A percentile compares a stretch with the other conserved stretches of the same genome.
Evolutionary conservation across 768 basidiomycete genomes (phyloP).

Genomic region (Trichaptum fuscoviolaceum): DNA sequence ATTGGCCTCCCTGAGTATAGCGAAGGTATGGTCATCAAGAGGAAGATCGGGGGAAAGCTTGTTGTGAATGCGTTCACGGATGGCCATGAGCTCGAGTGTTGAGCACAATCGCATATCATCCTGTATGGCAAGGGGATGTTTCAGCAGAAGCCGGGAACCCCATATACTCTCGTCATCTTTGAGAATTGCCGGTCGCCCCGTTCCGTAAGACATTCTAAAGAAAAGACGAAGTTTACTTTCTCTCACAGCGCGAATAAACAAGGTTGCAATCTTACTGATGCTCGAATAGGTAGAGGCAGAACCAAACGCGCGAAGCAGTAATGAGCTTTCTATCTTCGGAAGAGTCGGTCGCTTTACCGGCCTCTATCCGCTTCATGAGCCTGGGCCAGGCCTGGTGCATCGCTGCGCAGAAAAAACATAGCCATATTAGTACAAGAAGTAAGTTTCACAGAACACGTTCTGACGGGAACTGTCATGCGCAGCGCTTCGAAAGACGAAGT

Average conservation of each 20-base stretch:
- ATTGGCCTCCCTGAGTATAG: constrained; percentile 67
- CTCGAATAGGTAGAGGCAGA: constrained; percentile 89
- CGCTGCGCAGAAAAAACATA: constrained; percentile 35
- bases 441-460: constrained; percentile 4
- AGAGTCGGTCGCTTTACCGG: constrained; percentile 48
- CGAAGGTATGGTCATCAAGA: constrained; percentile 69
- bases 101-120: constrained; percentile 95
- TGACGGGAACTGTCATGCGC: background rate
- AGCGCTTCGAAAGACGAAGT: background rate
- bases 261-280: constrained; percentile 64
- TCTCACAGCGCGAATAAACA: background rate
- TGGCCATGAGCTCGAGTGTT: constrained; percentile 87
- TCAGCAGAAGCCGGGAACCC: constrained; percentile 71
- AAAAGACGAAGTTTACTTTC: constrained; percentile 11
- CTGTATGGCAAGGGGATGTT: constrained; percentile 84
- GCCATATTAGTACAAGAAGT: constrained; percentile 2
- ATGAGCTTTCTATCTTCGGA: constrained; percentile 74
- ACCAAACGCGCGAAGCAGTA: constrained; percentile 83
- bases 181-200: constrained; percentile 86
- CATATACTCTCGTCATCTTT: constrained; percentile 90
- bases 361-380: constrained; percentile 72
- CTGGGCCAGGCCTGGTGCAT: constrained; percentile 91
- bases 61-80: constrained; percentile 84
- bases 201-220: constrained; percentile 85
- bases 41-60: constrained; percentile 76